phyloP scores from a whole-genome alignment of 2,329 filamentous ascomycete genomes.

The Seiridium cupressi region DNA sequence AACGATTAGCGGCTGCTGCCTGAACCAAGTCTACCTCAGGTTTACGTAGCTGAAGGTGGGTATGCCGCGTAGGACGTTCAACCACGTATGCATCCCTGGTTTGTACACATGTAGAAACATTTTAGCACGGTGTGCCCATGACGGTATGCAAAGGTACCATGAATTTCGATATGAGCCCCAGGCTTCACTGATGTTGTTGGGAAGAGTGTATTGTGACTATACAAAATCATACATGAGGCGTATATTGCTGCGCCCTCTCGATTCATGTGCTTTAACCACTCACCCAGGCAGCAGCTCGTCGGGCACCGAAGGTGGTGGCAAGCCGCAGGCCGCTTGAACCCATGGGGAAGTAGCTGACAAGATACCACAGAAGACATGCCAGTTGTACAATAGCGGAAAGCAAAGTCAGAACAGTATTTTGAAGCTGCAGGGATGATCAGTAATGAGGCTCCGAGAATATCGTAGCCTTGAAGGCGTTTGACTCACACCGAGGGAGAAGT shows the following conservation, averaged over 20 bases:
- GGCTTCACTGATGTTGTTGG: no score
- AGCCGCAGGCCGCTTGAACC: conserved; percentile 84
- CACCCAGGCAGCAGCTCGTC: conserved; percentile 86
- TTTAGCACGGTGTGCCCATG: no score
- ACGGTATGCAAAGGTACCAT: no score
- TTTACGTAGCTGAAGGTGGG: no score
- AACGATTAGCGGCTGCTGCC: no score
- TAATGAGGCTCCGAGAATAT: neutral
- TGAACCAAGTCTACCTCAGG: no score
- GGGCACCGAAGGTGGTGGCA: conserved; percentile 81
- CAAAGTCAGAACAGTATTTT: conserved; percentile 80
- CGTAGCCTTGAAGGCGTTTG: neutral
- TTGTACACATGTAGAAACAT: no score
- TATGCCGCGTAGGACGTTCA: no score
- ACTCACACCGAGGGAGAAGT: conserved; percentile 90
- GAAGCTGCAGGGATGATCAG: conserved; percentile 57
- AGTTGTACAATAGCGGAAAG: conserved; percentile 82
- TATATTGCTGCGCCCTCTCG: neutral
- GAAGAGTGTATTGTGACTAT: neutral
- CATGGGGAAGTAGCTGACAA: conserved; percentile 98
- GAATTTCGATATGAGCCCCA: no score
- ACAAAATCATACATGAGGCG: neutral
- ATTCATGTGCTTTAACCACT: conserved; percentile 51
- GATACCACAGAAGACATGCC: conserved; percentile 82
- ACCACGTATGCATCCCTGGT: no score